A percentile compares a stretch with the other conserved stretches of the same genome.
Conservation (phyloP, 2,329 filamentous ascomycete species). For the Epichloe aotearoae region DNA sequence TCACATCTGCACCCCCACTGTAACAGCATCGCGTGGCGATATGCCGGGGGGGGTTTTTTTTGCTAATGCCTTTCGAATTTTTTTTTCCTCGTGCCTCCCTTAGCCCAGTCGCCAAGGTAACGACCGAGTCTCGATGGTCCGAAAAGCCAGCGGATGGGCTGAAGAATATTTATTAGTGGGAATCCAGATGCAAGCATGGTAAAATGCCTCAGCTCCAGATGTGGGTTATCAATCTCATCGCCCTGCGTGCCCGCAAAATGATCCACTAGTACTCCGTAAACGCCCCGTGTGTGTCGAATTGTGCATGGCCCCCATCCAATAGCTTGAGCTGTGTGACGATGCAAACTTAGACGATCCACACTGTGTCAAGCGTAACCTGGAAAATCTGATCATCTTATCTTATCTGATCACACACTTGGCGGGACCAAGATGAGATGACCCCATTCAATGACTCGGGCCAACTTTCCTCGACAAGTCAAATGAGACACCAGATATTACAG, state of each 20-base stretch:
- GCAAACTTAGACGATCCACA: neutral
- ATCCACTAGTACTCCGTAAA: neutral
- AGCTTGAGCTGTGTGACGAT: neutral
- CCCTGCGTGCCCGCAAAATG: neutral
- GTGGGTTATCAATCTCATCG: neutral
- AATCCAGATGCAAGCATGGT: neutral
- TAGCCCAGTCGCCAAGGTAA: too few species aligned
- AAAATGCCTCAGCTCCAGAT: neutral
- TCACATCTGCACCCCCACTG: too few species aligned
- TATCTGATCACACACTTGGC: neutral
- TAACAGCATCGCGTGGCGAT: neutral
- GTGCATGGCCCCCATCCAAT: neutral
- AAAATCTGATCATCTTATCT: slow-evolving; percentile 1
- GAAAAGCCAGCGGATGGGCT: too few species aligned
- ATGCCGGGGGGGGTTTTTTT: neutral
- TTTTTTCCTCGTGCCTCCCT: too few species aligned
- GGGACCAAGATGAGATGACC: neutral
- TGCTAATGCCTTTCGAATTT: too few species aligned
- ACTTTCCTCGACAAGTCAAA: too few species aligned
- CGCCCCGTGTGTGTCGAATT: neutral
- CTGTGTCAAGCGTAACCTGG: neutral
- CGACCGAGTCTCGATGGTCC: too few species aligned
- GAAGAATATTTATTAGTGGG: neutral
- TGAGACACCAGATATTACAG: neutral
- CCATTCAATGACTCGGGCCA: neutral